These are phyloP conservation scores for Naganishia kalamii DNA, from an alignment of 768 basidiomycete species.

Conservation along the genomic window DNA sequence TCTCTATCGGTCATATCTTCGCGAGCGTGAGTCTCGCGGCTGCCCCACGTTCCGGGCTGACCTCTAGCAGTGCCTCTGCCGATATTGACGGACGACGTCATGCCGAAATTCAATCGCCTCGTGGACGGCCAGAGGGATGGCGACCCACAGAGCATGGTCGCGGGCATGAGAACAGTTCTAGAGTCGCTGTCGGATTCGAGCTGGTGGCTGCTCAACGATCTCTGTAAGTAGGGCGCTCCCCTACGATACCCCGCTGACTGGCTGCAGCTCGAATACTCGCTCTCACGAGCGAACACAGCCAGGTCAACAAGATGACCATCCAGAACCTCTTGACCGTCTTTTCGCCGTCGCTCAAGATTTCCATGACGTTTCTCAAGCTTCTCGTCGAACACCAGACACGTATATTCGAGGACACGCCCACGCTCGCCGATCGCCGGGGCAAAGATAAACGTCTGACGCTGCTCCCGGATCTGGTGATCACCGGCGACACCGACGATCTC, in stretches of 20 bases:
- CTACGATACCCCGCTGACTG: not conserved
- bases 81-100: slow-evolving; percentile 59
- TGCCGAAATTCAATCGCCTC: slow-evolving; percentile 31
- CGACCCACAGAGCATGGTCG: slow-evolving; percentile 48
- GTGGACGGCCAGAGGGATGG: not conserved
- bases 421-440: slow-evolving; percentile 3
- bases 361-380: slow-evolving; percentile 36
- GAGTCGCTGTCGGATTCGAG: slow-evolving; percentile 53
- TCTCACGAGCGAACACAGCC: slow-evolving; percentile 61
- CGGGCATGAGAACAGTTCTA: slow-evolving; percentile 34
- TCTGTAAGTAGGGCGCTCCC: slow-evolving; percentile 52
- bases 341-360: slow-evolving; percentile 55
- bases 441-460: slow-evolving; percentile 4
- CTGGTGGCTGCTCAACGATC: slow-evolving; percentile 72
- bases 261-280: slow-evolving; percentile 54
- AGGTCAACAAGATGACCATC: slow-evolving; percentile 84
- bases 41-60: not conserved
- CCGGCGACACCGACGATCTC: not conserved
- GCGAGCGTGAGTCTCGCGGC: slow-evolving; percentile 65
- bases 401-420: slow-evolving; percentile 28
- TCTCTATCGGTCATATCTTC: slow-evolving; percentile 83
- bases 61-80: slow-evolving; percentile 69
- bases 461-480: slow-evolving; percentile 1
- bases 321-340: slow-evolving; percentile 81
- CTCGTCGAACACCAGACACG: slow-evolving; percentile 30